A percentile compares a stretch with the other conserved stretches of the same genome.
These are phyloP conservation scores for Hypomontagnella monticulosa DNA, from an alignment of 495 filamentous ascomycete species.

Conservation along the genomic window DNA sequence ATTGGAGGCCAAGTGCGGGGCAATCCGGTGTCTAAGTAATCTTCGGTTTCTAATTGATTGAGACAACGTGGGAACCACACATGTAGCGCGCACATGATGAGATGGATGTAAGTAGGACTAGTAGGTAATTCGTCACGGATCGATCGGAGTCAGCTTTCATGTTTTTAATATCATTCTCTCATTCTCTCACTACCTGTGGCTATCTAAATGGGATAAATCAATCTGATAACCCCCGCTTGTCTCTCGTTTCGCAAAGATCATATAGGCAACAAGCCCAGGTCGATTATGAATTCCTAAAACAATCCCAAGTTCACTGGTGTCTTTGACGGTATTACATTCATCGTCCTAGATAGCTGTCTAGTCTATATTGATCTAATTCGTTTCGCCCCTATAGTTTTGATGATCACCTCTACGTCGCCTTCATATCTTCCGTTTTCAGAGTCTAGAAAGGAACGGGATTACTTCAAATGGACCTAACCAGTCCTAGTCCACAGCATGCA, in stretches of 20 bases:
- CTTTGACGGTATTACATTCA: slow-evolving; percentile 13
- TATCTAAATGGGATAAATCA: not conserved
- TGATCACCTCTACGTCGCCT: not conserved
- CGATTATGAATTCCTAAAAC: not conserved
- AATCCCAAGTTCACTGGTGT: not conserved
- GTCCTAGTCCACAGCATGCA: not conserved
- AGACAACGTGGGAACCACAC: too few relatives aligned
- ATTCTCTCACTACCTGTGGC: not conserved
- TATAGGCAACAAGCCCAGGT: too few relatives aligned
- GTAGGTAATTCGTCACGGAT: slow-evolving; percentile 16
- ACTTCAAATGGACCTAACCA: not conserved
- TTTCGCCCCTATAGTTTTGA: slow-evolving; percentile 8
- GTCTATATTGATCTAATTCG: slow-evolving; percentile 33
- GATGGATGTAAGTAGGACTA: too few relatives aligned
- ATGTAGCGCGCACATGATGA: too few relatives aligned
- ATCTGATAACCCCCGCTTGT: not conserved
- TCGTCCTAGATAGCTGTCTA: slow-evolving; percentile 24
- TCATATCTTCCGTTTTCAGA: not conserved
- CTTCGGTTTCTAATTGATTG: too few relatives aligned
- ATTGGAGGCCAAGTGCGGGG: too few relatives aligned
- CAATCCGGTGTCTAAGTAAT: too few relatives aligned
- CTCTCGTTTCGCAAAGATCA: not conserved
- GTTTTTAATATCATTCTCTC: too few relatives aligned
- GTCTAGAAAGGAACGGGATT: not conserved
- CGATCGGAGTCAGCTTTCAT: slow-evolving; percentile 5